A percentile compares a stretch with the other conserved stretches of the same genome.
Conservation (phyloP, 208 protist species). For the Crithidia thermophila region DNA sequence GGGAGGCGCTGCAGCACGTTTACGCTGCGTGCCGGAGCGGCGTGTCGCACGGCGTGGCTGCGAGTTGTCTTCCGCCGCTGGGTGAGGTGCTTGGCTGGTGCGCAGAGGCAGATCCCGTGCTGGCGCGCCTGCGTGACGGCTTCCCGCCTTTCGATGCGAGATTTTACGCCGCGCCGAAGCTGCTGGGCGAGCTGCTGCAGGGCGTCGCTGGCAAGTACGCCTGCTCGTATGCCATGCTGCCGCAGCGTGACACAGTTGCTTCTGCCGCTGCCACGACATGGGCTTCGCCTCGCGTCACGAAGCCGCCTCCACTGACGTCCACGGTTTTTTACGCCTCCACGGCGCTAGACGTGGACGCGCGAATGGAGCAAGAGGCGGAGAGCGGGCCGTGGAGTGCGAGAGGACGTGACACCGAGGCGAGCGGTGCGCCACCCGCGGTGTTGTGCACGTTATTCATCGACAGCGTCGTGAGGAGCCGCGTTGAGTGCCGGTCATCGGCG, state of each 20-base stretch:
- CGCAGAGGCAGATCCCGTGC: conserved; percentile 13
- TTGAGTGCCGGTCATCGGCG: not conserved
- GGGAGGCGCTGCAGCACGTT: conserved; percentile 21
- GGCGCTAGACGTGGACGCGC: not conserved
- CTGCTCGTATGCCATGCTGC: conserved; percentile 40
- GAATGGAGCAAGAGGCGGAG: not conserved
- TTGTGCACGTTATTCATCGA: conserved; percentile 23
- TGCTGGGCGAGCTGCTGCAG: conserved; percentile 69
- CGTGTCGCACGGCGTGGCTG: not conserved
- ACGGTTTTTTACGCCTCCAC: conserved; percentile 29
- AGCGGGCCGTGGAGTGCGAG: not conserved
- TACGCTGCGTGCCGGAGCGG: not conserved
- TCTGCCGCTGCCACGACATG: not conserved
- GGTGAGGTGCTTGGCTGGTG: conserved; percentile 30
- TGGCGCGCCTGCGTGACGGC: conserved; percentile 29
- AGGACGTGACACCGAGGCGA: not conserved
- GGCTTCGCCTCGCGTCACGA: not conserved
- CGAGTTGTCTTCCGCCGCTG: not conserved
- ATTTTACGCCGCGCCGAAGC: conserved; percentile 57
- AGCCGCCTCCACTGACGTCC: conserved; percentile 1
- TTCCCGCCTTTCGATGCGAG: conserved; percentile 51
- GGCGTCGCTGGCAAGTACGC: conserved; percentile 53
- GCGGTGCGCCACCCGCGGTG: conserved; percentile 4
- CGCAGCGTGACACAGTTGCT: not conserved
- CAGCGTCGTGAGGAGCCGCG: not conserved